Evolutionary conservation across 345 rosid species (phyloP).

Genomic region (Combretum micranthum): DNA sequence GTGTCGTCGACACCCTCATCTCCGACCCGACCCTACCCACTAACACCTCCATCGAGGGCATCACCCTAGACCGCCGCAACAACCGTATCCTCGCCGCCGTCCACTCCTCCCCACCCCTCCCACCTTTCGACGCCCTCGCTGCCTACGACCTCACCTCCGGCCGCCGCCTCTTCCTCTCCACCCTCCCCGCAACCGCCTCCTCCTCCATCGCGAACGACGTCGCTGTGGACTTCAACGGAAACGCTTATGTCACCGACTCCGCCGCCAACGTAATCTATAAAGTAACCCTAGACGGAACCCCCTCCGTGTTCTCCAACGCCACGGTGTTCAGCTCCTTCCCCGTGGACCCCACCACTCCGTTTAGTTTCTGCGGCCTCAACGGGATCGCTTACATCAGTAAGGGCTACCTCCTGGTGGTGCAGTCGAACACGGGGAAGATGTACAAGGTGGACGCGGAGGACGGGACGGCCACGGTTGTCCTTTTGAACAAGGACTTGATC

Average conservation of each 20-base stretch:
- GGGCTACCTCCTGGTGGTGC: constrained; percentile 74
- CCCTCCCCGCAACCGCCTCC: constrained; percentile 24
- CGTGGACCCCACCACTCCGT: constrained; percentile 23
- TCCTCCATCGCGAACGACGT: constrained; percentile 57
- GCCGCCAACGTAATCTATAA: constrained; percentile 78
- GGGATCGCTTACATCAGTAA: constrained; percentile 74
- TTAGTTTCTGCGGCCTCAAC: constrained; percentile 53
- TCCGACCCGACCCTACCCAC: constrained; percentile 54
- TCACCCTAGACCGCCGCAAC: constrained; percentile 45
- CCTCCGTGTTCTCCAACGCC: constrained; percentile 64
- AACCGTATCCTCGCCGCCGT: constrained; percentile 66
- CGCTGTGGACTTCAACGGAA: constrained; percentile 60
- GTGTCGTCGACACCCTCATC: constrained; percentile 48
- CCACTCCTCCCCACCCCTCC: constrained; percentile 41
- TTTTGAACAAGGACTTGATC: constrained; percentile 37
- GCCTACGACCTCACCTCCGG: constrained; percentile 69
- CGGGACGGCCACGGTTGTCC: constrained; percentile 54
- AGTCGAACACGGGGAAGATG: constrained; percentile 77
- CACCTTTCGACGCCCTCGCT: constrained; percentile 69
- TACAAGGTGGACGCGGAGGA: constrained; percentile 66
- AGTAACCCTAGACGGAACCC: constrained; percentile 54
- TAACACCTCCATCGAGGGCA: constrained; percentile 52
- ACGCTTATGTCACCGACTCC: constrained; percentile 87
- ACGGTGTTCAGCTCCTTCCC: constrained; percentile 39
- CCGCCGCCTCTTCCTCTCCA: constrained; percentile 28